These are phyloP conservation scores for Fonsecaea nubica DNA, from an alignment of 2,329 filamentous ascomycete genomes.

Conservation along the genomic window DNA sequence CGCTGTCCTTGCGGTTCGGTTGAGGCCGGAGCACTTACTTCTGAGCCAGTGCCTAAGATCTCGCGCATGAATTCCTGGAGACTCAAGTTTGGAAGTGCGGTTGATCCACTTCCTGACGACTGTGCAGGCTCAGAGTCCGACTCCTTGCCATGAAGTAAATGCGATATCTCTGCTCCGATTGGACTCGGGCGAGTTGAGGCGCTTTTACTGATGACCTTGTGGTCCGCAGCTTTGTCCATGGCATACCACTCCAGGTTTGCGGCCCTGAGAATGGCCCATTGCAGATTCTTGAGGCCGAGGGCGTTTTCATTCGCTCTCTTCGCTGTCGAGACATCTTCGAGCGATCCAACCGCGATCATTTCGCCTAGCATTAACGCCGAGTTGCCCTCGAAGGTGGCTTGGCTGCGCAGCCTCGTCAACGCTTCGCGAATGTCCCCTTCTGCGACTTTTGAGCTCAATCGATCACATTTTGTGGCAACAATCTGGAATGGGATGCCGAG, in stretches of 20 bases:
- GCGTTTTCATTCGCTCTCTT: constrained; percentile 55
- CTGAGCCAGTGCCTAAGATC: constrained; percentile 16
- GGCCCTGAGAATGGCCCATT: constrained; percentile 69
- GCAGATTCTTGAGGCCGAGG: constrained; percentile 66
- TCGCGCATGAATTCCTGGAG: constrained; percentile 33
- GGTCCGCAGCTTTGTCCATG: constrained; percentile 27
- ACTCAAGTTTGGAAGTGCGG: constrained; percentile 13
- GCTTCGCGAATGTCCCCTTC: constrained; percentile 31
- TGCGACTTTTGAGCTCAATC: constrained; percentile 50
- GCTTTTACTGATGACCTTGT: constrained; percentile 27
- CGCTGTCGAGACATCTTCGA: constrained; percentile 18
- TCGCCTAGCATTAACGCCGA: constrained; percentile 43
- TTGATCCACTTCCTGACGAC: neutral
- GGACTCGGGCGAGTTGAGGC: constrained; percentile 11
- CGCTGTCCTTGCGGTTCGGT: constrained; percentile 1
- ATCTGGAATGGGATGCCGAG: constrained; percentile 69
- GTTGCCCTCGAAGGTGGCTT: constrained; percentile 21
- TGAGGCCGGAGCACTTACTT: neutral
- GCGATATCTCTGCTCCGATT: constrained; percentile 17
- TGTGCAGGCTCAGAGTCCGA: neutral
- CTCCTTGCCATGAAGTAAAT: constrained; percentile 5
- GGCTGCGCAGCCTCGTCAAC: constrained; percentile 19
- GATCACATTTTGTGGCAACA: constrained; percentile 71
- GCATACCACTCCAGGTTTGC: constrained; percentile 60
- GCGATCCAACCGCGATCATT: constrained; percentile 38